Base-by-base conservation (phyloP, 2,329 filamentous ascomycete genomes). In the Fusarium sarcochroum region DNA sequence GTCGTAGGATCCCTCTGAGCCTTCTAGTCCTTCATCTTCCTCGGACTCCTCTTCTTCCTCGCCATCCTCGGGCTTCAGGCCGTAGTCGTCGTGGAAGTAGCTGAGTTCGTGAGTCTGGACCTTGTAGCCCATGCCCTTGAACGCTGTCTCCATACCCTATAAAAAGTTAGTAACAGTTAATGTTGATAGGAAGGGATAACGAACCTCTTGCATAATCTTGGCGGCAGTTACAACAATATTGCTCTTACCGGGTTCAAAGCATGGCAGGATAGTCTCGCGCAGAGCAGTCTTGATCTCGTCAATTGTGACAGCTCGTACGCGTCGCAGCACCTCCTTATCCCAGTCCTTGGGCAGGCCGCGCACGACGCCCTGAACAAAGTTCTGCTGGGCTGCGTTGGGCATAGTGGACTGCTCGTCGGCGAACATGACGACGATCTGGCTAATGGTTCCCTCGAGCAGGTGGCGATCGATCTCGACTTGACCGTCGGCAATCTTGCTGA, bases 151-250 rank as follows among this genome's bases (percentile, higher is more conserved):
- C 71, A 97, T 89, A 62, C 86, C 87, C 93, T 97, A 50, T 21
- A 18, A 56, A 58, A 23, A 68, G 54, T 72, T 67, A 66, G 58
- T 56, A 41, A n/a, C 49, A 6, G 17, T 8, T 10, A 9, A 20
- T 20, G 13, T 25, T 15, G 11, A 4, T 5, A 17, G 6, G 8
- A 3, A 6, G 13, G 6, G 6, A 14, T 8, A 15, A 85, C 89
- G 81, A 82, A 96, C 93, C 84, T 97, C 93, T 73, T 90, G 86
- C 87, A 98, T 91, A 48, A 93, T 87, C 17, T 91, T 91, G 20
- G 93, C 92, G 77, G 95, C 98, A 9, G 95, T 97, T 51, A 98
- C 86, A 5, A 98, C 89, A 52, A 98, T 82, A 76, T 98, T 97
- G 68, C 93, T 90, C 77, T 87, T 93, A 20, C 90, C 89, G 0